Conservation (phyloP, 176 grass and related monocot genomes). For the Phyllostachys edulis region DNA sequence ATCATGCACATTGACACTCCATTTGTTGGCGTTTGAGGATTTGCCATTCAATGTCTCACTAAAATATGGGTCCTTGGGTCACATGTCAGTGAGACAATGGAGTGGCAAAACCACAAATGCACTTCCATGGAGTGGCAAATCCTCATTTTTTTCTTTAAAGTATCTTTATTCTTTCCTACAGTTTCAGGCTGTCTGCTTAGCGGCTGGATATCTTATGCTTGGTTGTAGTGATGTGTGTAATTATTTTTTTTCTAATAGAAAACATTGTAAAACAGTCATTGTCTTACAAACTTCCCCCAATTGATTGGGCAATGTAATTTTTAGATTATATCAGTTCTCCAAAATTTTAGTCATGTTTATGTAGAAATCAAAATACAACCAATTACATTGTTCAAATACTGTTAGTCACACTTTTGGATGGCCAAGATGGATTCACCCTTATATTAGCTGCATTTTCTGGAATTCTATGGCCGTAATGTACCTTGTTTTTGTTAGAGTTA, state of each 20-base stretch:
- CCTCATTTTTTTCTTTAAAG: background rate
- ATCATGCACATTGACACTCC: background rate
- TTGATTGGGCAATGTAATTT: background rate
- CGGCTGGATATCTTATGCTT: background rate
- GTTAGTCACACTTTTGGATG: slow-evolving; percentile 7
- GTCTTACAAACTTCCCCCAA: background rate
- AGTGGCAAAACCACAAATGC: background rate
- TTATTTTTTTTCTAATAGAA: background rate
- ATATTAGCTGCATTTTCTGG: background rate
- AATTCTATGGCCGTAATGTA: background rate
- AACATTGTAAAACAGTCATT: background rate
- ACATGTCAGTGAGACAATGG: background rate
- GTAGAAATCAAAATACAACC: background rate
- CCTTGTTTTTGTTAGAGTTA: background rate
- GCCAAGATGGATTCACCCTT: background rate
- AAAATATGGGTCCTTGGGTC: background rate
- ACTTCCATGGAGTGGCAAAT: background rate
- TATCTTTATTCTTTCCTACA: background rate
- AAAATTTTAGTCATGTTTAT: background rate
- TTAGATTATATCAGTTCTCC: background rate
- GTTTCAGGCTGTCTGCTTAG: background rate
- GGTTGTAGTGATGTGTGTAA: background rate
- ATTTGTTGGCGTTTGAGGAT: background rate
- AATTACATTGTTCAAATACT: background rate
- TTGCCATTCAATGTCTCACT: background rate